These are phyloP conservation scores for Penicillium sp. DNA, from an alignment of 2,329 filamentous ascomycete species.

Conservation along the genomic window DNA sequence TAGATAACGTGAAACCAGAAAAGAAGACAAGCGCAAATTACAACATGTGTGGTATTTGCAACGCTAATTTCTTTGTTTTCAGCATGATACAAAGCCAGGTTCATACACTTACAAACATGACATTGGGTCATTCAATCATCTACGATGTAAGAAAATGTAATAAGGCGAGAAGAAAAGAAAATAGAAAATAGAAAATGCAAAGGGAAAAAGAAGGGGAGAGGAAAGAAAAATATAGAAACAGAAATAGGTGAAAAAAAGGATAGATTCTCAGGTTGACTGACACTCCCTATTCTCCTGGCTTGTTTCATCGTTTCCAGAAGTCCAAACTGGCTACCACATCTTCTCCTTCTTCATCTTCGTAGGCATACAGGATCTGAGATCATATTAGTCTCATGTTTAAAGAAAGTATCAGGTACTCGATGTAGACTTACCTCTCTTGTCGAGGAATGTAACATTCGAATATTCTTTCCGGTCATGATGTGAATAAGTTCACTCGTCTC, in stretches of 20 bases:
- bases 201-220: constrained; percentile 14
- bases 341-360: constrained; percentile 90
- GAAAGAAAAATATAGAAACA: constrained; percentile 16
- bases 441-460: constrained; percentile 94
- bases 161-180: constrained; percentile 15
- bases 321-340: constrained; percentile 93
- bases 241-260: constrained; percentile 21
- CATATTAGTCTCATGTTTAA: constrained; percentile 19
- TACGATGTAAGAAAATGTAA: constrained; percentile 14
- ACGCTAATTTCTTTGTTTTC: neutral
- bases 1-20: neutral
- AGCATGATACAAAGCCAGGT: constrained; percentile 1
- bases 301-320: constrained; percentile 70
- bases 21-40: neutral
- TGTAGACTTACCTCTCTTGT: constrained; percentile 76
- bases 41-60: neutral
- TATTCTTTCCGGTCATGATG: constrained; percentile 94
- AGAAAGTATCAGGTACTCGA: neutral
- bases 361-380: constrained; percentile 86
- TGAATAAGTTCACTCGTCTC: constrained; percentile 88
- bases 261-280: constrained; percentile 6
- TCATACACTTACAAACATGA: constrained; percentile 6
- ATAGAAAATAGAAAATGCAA: constrained; percentile 14
- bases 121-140: neutral
- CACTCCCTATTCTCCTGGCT: constrained; percentile 19